Conservation (phyloP, 2,329 filamentous ascomycete genomes). For the Colletotrichum sp. region DNA sequence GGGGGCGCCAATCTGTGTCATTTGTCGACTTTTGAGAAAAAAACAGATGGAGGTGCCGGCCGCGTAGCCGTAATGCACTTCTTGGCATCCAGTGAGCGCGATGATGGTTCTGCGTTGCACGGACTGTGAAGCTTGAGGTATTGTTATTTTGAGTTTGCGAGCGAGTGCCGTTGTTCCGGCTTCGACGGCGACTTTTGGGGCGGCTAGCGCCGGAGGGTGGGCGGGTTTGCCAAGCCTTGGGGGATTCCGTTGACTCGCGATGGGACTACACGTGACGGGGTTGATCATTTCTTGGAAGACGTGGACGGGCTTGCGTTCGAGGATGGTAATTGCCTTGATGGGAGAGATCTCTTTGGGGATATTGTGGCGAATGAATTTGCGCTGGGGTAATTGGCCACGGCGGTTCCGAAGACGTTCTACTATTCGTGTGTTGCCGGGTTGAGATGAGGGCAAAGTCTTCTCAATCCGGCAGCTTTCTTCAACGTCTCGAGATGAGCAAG, state of each 20-base stretch:
- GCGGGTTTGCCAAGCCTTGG: not conserved
- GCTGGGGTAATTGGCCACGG: not conserved
- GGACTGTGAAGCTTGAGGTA: not conserved
- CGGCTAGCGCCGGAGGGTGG: not conserved
- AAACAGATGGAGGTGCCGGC: not conserved
- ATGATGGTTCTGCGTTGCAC: not conserved
- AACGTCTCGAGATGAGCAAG: not conserved
- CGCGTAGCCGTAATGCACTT: not conserved
- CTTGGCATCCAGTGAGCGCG: too few relatives aligned
- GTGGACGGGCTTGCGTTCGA: not conserved
- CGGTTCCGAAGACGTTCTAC: not conserved
- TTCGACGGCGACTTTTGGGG: not conserved
- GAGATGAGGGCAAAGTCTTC: not conserved
- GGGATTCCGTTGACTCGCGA: not conserved
- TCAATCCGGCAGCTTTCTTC: not conserved
- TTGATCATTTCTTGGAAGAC: not conserved
- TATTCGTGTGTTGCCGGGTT: accelerated
- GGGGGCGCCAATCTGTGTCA: not conserved
- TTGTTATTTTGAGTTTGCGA: not conserved
- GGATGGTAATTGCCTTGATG: not conserved
- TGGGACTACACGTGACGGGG: not conserved
- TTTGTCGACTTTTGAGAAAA: not conserved
- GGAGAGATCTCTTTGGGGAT: not conserved
- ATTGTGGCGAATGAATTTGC: not conserved
- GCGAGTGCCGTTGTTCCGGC: not conserved